Conservation (phyloP, 1,284 basidiomycete species). For the Malassezia caprae region DNA sequence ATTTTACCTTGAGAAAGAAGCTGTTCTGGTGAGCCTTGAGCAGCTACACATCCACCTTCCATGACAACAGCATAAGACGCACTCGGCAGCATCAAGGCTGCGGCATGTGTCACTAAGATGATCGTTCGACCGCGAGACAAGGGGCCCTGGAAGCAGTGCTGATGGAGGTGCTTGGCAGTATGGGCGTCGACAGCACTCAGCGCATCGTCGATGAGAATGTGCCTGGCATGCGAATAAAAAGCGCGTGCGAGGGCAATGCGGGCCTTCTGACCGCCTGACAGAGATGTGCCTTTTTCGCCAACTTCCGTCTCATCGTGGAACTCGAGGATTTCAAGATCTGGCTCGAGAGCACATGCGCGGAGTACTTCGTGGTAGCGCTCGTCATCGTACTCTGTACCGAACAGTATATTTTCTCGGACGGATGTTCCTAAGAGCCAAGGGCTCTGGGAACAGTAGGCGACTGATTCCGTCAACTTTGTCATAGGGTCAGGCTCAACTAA, state of each 20-base stretch:
- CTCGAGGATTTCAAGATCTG: slow-evolving; percentile 25
- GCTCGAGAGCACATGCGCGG: slow-evolving; percentile 16
- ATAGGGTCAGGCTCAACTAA: slow-evolving; percentile 49
- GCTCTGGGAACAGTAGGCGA: slow-evolving; percentile 21
- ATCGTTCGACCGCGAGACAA: slow-evolving; percentile 61
- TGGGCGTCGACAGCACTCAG: slow-evolving; percentile 26
- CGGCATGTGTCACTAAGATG: slow-evolving; percentile 76
- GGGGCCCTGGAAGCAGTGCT: slow-evolving; percentile 58
- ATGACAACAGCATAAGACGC: slow-evolving; percentile 62
- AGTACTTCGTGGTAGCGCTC: slow-evolving; percentile 20
- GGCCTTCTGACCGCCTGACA: slow-evolving; percentile 28
- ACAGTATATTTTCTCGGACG: slow-evolving; percentile 25
- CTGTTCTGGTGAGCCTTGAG: slow-evolving; percentile 56
- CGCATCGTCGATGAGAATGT: slow-evolving; percentile 23
- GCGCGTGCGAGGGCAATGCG: slow-evolving; percentile 26
- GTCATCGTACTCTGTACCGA: slow-evolving; percentile 17
- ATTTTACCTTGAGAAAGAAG: slow-evolving; percentile 32
- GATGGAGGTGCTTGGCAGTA: slow-evolving; percentile 59
- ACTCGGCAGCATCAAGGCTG: slow-evolving; percentile 62
- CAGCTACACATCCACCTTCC: slow-evolving; percentile 63
- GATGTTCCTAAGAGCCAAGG: slow-evolving; percentile 21
- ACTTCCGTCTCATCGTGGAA: slow-evolving; percentile 88
- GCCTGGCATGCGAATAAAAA: slow-evolving; percentile 19
- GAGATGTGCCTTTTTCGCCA: slow-evolving; percentile 58
- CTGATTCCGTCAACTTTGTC: slow-evolving; percentile 56